Evolutionary conservation across 768 basidiomycete species (phyloP).

Genomic region (Exidia glandulosa): DNA sequence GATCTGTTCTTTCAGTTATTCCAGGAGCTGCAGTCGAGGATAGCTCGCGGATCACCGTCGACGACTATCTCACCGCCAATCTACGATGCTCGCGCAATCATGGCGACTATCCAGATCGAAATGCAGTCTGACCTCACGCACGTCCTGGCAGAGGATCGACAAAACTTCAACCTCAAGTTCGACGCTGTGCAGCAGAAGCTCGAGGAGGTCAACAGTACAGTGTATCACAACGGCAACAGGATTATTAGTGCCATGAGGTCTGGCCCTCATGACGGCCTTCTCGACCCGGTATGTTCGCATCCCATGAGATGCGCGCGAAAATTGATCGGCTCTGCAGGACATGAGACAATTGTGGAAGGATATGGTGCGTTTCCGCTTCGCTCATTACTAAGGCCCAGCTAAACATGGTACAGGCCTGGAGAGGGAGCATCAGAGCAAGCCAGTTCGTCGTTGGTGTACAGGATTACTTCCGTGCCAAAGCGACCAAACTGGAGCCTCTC

Average conservation of each 20-base stretch:
- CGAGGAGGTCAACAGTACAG: conserved; percentile 5
- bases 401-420: conserved; percentile 13
- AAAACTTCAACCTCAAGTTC: neutral
- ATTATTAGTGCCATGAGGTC: conserved; percentile 11
- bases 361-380: conserved; percentile 11
- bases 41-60: neutral
- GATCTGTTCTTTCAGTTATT: neutral
- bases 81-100: neutral
- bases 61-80: neutral
- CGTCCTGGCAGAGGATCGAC: neutral
- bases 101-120: neutral
- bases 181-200: neutral
- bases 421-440: conserved; percentile 17
- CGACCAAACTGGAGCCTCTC: too few relatives aligned
- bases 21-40: neutral
- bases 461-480: conserved; percentile 21
- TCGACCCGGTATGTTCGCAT: conserved; percentile 8
- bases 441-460: conserved; percentile 19
- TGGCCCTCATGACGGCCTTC: conserved; percentile 17
- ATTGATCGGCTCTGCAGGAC: neutral
- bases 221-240: conserved; percentile 13
- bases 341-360: conserved; percentile 14
- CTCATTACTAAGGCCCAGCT: too few relatives aligned
- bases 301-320: too few relatives aligned
- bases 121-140: neutral